Percentiles rank a stretch among this genome's conserved stretches.
These are phyloP conservation scores for Lactifluus piperatus DNA, from an alignment of 768 basidiomycete genomes.

Conservation along the genomic window DNA sequence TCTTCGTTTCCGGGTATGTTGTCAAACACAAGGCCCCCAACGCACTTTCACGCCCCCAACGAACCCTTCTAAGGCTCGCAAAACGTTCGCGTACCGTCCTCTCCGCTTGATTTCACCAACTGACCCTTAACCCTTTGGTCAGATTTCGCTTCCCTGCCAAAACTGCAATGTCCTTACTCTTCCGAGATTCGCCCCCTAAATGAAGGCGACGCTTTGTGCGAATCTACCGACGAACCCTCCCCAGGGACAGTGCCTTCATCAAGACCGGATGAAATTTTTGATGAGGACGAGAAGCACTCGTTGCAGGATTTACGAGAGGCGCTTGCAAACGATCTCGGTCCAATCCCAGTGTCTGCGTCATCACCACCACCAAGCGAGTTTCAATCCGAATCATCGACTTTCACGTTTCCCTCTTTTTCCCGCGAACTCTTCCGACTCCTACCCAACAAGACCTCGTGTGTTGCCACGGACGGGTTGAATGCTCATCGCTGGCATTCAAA, in stretches of 20 bases:
- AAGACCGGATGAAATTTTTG: slow-evolving; percentile 48
- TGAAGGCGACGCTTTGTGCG: slow-evolving; percentile 8
- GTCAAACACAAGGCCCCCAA: slow-evolving; percentile 50
- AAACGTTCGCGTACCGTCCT: slow-evolving; percentile 41
- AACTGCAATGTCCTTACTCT: slow-evolving; percentile 25
- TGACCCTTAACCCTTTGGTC: background rate
- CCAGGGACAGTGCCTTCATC: slow-evolving; percentile 43
- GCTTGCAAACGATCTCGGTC: slow-evolving; percentile 1
- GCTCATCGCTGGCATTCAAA: slow-evolving; percentile 60
- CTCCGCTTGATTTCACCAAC: background rate
- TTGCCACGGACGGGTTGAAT: slow-evolving; percentile 16
- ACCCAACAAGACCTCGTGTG: background rate
- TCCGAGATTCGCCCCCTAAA: slow-evolving; percentile 26
- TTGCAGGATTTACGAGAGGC: slow-evolving; percentile 26
- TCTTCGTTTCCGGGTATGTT: slow-evolving; percentile 74
- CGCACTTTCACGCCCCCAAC: slow-evolving; percentile 61
- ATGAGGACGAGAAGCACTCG: slow-evolving; percentile 46
- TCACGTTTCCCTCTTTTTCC: background rate
- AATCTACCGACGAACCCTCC: slow-evolving; percentile 44
- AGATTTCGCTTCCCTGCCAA: slow-evolving; percentile 19
- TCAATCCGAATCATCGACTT: slow-evolving; percentile 1
- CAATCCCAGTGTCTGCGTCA: slow-evolving; percentile 14
- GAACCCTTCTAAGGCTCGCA: slow-evolving; percentile 67
- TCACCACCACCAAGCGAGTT: background rate
- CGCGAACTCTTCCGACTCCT: slow-evolving; percentile 1